Percentiles rank a stretch among this genome's conserved stretches.
Evolutionary conservation across 768 basidiomycete species (phyloP).

Genomic region (Gelatoporia subvermispora): DNA sequence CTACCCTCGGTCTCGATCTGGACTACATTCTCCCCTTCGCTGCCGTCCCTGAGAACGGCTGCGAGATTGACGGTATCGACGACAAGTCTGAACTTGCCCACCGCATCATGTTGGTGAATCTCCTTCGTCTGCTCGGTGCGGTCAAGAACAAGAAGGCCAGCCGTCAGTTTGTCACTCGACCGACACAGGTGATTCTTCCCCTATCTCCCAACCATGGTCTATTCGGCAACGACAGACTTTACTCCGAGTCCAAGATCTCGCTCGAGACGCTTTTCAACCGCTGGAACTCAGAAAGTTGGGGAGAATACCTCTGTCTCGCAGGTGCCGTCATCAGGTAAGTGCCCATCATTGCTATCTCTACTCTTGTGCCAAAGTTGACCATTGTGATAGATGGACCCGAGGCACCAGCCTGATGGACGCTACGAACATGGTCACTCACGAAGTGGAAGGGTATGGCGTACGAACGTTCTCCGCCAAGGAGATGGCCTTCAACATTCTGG

Average conservation of each 20-base stretch:
- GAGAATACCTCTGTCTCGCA: slow-evolving; percentile 95
- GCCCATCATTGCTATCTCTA: slow-evolving; percentile 2
- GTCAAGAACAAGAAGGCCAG: slow-evolving; percentile 98
- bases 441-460: slow-evolving; percentile 88
- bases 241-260: slow-evolving; percentile 97
- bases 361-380: slow-evolving; percentile 6
- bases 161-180: slow-evolving; percentile 93
- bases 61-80: slow-evolving; percentile 95
- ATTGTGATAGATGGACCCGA: slow-evolving; percentile 77
- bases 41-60: slow-evolving; percentile 96
- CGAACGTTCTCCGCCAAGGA: slow-evolving; percentile 99
- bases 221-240: slow-evolving; percentile 96
- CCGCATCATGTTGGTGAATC: slow-evolving; percentile 97
- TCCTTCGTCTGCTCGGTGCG: slow-evolving; percentile 92
- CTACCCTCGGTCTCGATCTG: slow-evolving; percentile 90
- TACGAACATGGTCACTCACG: slow-evolving; percentile 91
- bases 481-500: slow-evolving; percentile 99
- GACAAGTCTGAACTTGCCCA: slow-evolving; percentile 98
- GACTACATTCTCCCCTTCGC: slow-evolving; percentile 99
- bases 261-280: slow-evolving; percentile 97
- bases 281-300: slow-evolving; percentile 98
- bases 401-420: slow-evolving; percentile 97
- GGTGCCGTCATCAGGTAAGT: slow-evolving; percentile 96
- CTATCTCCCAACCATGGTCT: slow-evolving; percentile 97
- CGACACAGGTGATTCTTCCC: slow-evolving; percentile 96